These are phyloP conservation scores for Chiua virens DNA, from an alignment of 768 basidiomycete genomes.

Conservation along the genomic window DNA sequence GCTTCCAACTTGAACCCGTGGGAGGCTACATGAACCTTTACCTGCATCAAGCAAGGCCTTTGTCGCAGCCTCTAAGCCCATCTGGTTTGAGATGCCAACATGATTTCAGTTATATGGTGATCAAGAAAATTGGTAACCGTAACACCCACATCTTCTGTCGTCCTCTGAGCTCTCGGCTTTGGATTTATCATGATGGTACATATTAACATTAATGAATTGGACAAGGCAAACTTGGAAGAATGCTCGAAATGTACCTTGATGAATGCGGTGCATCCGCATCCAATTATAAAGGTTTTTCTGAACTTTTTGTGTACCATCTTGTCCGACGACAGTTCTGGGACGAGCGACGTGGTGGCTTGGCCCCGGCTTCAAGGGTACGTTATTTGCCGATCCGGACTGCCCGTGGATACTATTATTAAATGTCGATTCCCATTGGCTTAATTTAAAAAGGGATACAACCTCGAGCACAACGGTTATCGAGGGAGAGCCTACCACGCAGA, in stretches of 20 bases:
- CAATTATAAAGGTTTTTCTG: slow-evolving; percentile 18
- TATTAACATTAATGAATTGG: not conserved
- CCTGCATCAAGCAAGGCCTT: slow-evolving; percentile 87
- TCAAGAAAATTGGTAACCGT: no score
- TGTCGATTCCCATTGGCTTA: no score
- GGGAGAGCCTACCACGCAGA: no score
- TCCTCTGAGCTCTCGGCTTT: slow-evolving; percentile 65
- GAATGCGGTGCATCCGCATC: slow-evolving; percentile 21
- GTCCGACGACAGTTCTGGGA: not conserved
- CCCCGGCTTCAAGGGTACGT: not conserved
- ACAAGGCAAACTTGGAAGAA: not conserved
- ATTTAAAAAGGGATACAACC: no score
- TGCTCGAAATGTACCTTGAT: slow-evolving; percentile 8
- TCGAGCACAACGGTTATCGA: no score
- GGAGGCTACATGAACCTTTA: slow-evolving; percentile 20
- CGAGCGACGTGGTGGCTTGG: not conserved
- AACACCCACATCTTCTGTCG: slow-evolving; percentile 65
- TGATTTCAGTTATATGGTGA: not conserved
- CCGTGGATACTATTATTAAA: no score
- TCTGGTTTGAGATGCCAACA: slow-evolving; percentile 40
- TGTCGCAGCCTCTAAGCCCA: slow-evolving; percentile 85
- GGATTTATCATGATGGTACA: not conserved
- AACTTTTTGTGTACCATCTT: slow-evolving; percentile 7
- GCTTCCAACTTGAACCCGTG: not conserved
- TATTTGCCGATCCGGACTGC: no score